phyloP scores from a whole-genome alignment of 306 rosid genomes.

The Casuarina equisetifolia region DNA sequence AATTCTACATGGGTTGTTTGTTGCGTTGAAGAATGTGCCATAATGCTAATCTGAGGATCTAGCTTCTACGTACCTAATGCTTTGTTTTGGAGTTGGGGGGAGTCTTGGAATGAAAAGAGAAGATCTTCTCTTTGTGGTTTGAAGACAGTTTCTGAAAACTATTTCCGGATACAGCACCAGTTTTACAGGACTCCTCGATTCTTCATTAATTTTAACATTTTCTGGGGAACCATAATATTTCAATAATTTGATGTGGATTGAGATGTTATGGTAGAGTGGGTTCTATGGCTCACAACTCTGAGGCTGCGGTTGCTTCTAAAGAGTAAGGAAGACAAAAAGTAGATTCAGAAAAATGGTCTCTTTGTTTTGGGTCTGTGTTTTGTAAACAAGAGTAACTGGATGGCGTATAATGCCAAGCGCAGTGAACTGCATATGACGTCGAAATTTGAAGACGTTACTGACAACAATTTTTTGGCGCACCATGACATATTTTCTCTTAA shows the following conservation, averaged over 20 bases:
- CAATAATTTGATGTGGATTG: not conserved
- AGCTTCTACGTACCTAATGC: not conserved
- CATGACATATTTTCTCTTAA: too few species aligned
- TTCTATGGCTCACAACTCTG: not conserved
- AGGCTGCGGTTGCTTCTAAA: not conserved
- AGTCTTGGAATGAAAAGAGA: not conserved
- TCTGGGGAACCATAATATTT: not conserved
- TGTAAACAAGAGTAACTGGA: not conserved
- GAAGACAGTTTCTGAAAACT: not conserved
- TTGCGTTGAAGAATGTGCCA: conserved; percentile 70
- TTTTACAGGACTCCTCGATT: too few species aligned
- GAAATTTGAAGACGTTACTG: too few species aligned
- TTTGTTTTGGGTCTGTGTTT: not conserved
- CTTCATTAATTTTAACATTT: too few species aligned
- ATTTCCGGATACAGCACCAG: not conserved
- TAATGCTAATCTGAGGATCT: conserved; percentile 79
- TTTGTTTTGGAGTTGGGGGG: not conserved
- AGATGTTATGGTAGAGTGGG: not conserved
- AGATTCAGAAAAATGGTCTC: not conserved
- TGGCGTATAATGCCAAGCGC: not conserved
- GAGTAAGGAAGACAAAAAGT: not conserved
- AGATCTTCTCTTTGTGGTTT: not conserved
- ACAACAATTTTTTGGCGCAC: too few species aligned
- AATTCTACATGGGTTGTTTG: conserved; percentile 51
- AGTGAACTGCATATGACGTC: not conserved